phyloP scores from a whole-genome alignment of 2,329 filamentous ascomycete genomes.

The Nothophoma quercina region DNA sequence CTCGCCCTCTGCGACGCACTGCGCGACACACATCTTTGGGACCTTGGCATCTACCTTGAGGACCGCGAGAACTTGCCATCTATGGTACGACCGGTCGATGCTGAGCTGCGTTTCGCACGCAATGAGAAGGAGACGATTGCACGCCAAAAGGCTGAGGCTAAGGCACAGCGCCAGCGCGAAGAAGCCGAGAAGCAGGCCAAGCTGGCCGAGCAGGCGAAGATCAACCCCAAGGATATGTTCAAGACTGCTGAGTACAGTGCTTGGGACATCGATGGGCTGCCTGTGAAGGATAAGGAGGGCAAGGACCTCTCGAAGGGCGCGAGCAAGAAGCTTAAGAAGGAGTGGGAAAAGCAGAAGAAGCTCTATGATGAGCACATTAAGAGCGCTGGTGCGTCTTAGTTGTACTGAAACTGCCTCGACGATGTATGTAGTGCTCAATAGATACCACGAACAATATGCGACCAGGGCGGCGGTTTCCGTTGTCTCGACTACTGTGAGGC shows the following conservation, averaged over 20 bases:
- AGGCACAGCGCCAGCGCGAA: conserved; percentile 65
- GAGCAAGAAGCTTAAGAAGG: conserved; percentile 83
- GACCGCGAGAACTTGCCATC: conserved; percentile 77
- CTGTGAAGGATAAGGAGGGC: conserved; percentile 77
- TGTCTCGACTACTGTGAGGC: not conserved
- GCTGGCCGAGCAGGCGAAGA: conserved; percentile 63
- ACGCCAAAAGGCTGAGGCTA: conserved; percentile 53
- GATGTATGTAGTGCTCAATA: not conserved
- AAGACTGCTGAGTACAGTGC: conserved; percentile 68
- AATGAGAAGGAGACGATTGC: conserved; percentile 62
- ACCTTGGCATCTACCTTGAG: conserved; percentile 86
- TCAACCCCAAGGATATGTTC: conserved; percentile 67
- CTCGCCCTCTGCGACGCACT: conserved; percentile 75
- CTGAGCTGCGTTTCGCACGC: conserved; percentile 61
- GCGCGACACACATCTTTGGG: conserved; percentile 80
- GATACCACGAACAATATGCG: not conserved
- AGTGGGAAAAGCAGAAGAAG: conserved; percentile 92
- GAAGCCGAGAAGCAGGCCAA: conserved; percentile 62
- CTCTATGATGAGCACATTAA: conserved; percentile 64
- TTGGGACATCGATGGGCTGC: conserved; percentile 85
- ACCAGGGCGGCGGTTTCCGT: no score
- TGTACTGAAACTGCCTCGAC: not conserved
- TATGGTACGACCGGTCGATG: conserved; percentile 73
- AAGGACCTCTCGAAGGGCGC: conserved; percentile 82
- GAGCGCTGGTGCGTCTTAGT: conserved; percentile 9